Evolutionary conservation across 164 flowering plant species (phyloP).

Genomic region (Vitis amurensis): DNA sequence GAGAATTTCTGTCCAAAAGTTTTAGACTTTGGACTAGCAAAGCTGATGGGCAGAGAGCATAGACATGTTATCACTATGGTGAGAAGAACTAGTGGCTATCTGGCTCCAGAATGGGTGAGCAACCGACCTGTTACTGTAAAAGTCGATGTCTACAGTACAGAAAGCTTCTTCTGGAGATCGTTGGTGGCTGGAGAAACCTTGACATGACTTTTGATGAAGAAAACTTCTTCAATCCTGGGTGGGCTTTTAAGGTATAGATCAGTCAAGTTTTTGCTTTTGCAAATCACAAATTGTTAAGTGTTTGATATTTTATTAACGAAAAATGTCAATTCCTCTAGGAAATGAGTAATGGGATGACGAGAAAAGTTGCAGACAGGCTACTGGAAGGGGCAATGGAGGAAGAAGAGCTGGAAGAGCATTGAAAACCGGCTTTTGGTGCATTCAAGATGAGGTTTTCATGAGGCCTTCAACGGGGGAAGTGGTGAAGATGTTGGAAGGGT

Average conservation of each 20-base stretch:
- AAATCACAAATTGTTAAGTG: no score
- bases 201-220: constrained; percentile 77
- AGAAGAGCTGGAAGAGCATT: constrained; percentile 71
- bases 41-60: constrained; percentile 90
- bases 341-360: constrained; percentile 52
- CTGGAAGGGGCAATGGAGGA: constrained; percentile 62
- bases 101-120: constrained; percentile 96
- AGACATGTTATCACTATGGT: constrained; percentile 91
- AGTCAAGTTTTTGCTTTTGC: not conserved
- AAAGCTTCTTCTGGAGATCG: constrained; percentile 88
- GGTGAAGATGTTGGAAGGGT: constrained; percentile 92
- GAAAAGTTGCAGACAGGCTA: constrained; percentile 60
- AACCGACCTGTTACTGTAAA: constrained; percentile 90
- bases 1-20: constrained; percentile 87
- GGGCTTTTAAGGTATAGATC: constrained; percentile 76
- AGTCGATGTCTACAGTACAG: constrained; percentile 93
- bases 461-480: constrained; percentile 95
- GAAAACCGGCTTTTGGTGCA: constrained; percentile 90
- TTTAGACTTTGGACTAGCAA: constrained; percentile 91
- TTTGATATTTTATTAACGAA: no score
- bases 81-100: constrained; percentile 88
- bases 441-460: constrained; percentile 75
- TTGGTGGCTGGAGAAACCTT: constrained; percentile 89
- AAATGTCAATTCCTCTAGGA: constrained; percentile 40
- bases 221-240: constrained; percentile 85